Evolutionary conservation across 2,329 filamentous ascomycete genomes (phyloP).

Genomic region (Cladosporium sp.): DNA sequence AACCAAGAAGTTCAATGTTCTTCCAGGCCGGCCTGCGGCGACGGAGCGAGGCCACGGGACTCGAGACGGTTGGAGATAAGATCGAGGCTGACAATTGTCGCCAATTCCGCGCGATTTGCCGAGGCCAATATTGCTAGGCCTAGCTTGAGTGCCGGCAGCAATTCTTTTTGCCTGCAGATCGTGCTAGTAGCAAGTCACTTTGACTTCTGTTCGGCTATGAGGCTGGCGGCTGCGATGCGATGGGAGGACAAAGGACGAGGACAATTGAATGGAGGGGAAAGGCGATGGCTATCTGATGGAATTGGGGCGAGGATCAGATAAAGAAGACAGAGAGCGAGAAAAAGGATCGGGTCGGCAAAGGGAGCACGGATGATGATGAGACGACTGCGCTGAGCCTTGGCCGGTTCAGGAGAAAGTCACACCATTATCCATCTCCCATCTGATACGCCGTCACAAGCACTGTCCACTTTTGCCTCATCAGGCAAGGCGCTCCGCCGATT

Average conservation of each 20-base stretch:
- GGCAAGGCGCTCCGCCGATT: constrained; percentile 4
- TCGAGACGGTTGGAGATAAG: background rate
- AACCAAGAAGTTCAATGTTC: constrained; percentile 12
- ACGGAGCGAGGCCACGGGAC: background rate
- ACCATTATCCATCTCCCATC: constrained; percentile 6
- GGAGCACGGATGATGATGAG: background rate
- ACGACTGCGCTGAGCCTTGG: background rate
- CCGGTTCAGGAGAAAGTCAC: constrained; percentile 8
- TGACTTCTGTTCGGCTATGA: background rate
- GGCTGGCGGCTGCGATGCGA: background rate
- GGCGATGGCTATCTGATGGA: constrained; percentile 6
- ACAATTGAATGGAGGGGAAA: background rate
- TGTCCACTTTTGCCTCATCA: background rate
- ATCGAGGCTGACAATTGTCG: background rate
- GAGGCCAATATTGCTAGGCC: background rate
- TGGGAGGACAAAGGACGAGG: background rate
- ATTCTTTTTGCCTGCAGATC: background rate
- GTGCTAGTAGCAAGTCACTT: background rate
- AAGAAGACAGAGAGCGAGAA: background rate
- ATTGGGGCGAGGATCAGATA: constrained; percentile 11
- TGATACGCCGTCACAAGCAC: constrained; percentile 4
- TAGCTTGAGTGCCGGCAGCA: background rate
- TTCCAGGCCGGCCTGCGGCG: constrained; percentile 14
- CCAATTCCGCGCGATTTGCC: constrained; percentile 4
- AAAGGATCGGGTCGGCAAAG: background rate